Base-by-base conservation (phyloP, 139 green algal species). In the Volvox reticuliferus region DNA sequence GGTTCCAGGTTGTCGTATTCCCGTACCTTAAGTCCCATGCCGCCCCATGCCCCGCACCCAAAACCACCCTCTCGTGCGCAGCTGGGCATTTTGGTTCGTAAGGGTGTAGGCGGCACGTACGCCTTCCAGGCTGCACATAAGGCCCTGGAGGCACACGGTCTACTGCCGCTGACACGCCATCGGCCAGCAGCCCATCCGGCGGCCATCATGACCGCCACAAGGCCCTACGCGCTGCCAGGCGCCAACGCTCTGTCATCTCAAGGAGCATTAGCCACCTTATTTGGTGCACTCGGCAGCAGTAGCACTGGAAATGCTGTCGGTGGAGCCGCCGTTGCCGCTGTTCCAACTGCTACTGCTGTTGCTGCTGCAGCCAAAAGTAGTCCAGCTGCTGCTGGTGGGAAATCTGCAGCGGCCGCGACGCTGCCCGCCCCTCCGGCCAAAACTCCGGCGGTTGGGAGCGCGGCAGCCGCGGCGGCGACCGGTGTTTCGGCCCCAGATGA, bases 71-170 rank as follows among this genome's bases (percentile, higher is more conserved):
- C n/a, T n/a, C 44, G 44, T 9, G 16, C 61, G 71, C 85, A 89
- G 85, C 1, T 91, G 17, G 87, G 76, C 12, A 12, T 91, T 5
- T 35, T 91, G 16, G 76, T 96, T 0, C 83, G 91, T 2, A 97
- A 96, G 92, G 95, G 95, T 3, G 91, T 97, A 1, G 95, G 94
- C 55, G 95, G 95, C 82, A 97, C 95, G 1, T 97, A 92, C 76
- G 88, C 95, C 16, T 92, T 94, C 35, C 91, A 93, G 22, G 94
- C 92, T 22, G 94, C 94, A 13, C 30, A 32, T 21, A 91, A 92
- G 28, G 33, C 67, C 18, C 87, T 96, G 36, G 28, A 90, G 9
- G 24, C 37, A 12, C 13, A 32, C 6, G 88, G 91, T 14, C 24
- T 95, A 35, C 88, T 96, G 85, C 85, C 85, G 21, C n/a, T 86